Conservation (phyloP, 192 early-diverging fungal species). For the Neocallimastix lanati region DNA sequence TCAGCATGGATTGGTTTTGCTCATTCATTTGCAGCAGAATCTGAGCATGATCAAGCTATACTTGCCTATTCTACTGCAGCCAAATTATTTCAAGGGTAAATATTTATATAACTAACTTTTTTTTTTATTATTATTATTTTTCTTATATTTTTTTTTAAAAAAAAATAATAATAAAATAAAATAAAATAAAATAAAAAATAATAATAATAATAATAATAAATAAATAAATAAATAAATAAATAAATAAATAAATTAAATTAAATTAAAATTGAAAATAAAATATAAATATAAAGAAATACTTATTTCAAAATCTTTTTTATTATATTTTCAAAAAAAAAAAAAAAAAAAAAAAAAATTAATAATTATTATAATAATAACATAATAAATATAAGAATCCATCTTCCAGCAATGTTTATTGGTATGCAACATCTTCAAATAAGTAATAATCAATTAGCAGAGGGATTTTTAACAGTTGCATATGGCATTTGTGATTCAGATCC, state of each 20-base stretch:
- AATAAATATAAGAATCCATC: conserved; percentile 48
- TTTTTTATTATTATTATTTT: not conserved
- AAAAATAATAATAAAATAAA: no score
- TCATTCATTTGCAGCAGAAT: conserved; percentile 56
- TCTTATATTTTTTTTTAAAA: not conserved
- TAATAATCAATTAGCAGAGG: conserved; percentile 32
- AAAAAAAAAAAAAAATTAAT: no score
- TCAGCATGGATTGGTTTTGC: conserved; percentile 65
- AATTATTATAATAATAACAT: not conserved
- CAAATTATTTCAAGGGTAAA: conserved; percentile 47
- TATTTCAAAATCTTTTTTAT: not conserved
- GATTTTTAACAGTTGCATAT: conserved; percentile 32
- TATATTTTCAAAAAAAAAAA: no score
- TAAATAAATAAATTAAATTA: no score
- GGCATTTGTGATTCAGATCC: conserved; percentile 42
- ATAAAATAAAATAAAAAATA: no score
- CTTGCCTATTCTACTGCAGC: conserved; percentile 45
- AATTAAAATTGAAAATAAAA: not conserved
- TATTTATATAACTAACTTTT: not conserved
- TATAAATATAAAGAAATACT: not conserved
- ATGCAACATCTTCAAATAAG: conserved; percentile 50
- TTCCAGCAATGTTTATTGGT: conserved; percentile 53
- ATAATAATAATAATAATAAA: not conserved
- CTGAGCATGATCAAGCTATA: conserved; percentile 58
- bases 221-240: no score